A percentile compares a stretch with the other conserved stretches of the same genome.
These are phyloP conservation scores for Vitis rotundifolia DNA, from an alignment of 164 flowering plant species.

Conservation along the genomic window DNA sequence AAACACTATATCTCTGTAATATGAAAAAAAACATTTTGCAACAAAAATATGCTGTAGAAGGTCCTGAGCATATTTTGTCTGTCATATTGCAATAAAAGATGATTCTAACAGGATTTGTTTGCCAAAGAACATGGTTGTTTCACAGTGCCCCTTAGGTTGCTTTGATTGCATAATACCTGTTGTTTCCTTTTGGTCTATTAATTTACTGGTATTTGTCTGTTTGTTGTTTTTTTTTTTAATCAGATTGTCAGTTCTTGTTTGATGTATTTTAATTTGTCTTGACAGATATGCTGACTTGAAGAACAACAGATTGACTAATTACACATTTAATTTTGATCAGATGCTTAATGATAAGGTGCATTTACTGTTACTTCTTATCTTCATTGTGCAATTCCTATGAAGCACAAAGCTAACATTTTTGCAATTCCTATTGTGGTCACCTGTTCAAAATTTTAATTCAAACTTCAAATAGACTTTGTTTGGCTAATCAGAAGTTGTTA, in stretches of 20 bases:
- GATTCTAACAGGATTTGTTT: not conserved
- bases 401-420: not conserved
- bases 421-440: not conserved
- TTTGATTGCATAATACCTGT: not conserved
- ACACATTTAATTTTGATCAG: constrained; percentile 86
- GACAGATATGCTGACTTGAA: constrained; percentile 94
- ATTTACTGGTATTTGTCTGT: not conserved
- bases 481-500: no score
- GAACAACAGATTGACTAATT: constrained; percentile 93
- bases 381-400: not conserved
- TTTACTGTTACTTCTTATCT: not conserved
- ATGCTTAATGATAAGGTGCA: constrained; percentile 93
- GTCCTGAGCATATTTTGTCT: not conserved
- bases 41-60: not conserved
- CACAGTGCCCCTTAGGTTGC: not conserved
- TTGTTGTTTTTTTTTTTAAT: not conserved
- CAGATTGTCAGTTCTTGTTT: not conserved
- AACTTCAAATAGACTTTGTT: no score
- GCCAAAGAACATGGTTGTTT: constrained; percentile 2
- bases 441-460: not conserved
- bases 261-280: not conserved
- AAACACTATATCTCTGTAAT: no score
- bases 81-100: not conserved
- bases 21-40: no score
- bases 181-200: not conserved